Base-by-base conservation (phyloP, 202 grass and related monocot genomes). In the Carex sylvatica region DNA sequence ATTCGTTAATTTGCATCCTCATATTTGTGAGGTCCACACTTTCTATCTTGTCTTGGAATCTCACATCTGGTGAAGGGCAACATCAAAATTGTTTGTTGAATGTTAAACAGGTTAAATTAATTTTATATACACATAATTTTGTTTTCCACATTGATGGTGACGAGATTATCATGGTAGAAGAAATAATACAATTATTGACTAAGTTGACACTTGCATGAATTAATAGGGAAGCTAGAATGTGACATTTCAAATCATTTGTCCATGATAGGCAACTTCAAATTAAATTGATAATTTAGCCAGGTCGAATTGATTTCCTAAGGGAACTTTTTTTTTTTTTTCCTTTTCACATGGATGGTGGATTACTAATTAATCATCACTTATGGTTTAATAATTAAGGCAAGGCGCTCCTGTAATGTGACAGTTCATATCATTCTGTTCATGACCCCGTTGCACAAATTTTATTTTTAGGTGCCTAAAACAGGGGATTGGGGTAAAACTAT, bases 21-120 rank as follows among this genome's bases (percentile, higher is more conserved):
- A 71, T 71, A 71, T 71, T 38, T 38, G 35, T 71, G 44, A 40
- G 67, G 26, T 20, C 67, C 67, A 19, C 31, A 42, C 67, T 71
- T 36, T 71, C 9, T 71, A 71, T 71, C 67, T 28, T 71, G 2
- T 62, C 30, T 71, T 71, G 67, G 67, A 71, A 59, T n/a, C 56
- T 59, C n/a, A 19, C 20, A 6, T 8, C n/a, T 59, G 18, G n/a
- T 59, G n/a, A 49, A 49, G 56, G 56, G 56, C n/a, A 59, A 19
- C 56, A 59, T 59, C 56, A 59, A 59, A 59, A 59, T 59, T 59
- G 6, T 19, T 18, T 59, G 56, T 59, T 19, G 44, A 58, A 62
- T 62, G 7, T 35, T 55, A 58, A 9, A 55, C 14, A 19, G 73
- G 26, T n/a, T 36, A 52, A 76, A 54, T 54, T 74, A 56, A 76